Evolutionary conservation across 495 filamentous ascomycete genomes (phyloP).

Genomic region (Geoglossum glabrum): DNA sequence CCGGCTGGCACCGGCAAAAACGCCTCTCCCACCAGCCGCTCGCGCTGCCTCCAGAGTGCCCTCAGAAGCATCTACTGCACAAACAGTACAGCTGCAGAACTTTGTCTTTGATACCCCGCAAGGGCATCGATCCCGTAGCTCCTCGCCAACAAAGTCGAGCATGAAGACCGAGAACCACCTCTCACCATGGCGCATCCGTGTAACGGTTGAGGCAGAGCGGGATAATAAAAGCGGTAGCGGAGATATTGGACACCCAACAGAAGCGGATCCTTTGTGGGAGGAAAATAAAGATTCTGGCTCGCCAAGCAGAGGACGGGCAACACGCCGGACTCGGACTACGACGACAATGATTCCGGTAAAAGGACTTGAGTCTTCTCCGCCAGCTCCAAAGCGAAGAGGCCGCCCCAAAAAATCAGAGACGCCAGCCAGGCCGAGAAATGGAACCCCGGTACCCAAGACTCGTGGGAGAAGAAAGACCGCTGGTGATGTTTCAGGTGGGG

Average conservation of each 20-base stretch:
- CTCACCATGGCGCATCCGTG: conserved; percentile 3
- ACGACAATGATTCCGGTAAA: conserved; percentile 2
- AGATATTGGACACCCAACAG: neutral
- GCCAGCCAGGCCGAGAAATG: neutral
- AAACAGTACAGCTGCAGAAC: neutral
- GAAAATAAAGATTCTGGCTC: neutral
- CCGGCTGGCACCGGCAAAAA: neutral
- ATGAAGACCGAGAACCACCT: neutral
- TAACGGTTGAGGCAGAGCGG: conserved; percentile 3
- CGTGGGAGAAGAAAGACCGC: conserved; percentile 1
- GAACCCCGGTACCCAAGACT: neutral
- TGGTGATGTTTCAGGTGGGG: neutral
- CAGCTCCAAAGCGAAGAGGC: neutral
- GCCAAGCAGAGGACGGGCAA: neutral
- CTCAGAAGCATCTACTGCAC: neutral
- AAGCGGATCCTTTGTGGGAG: neutral
- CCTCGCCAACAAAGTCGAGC: neutral
- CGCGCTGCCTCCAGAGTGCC: neutral
- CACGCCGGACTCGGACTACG: neutral
- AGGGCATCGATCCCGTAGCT: neutral
- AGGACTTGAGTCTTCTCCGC: neutral
- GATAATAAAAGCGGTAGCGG: neutral
- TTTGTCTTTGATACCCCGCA: conserved; percentile 1
- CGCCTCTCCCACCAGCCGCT: neutral
- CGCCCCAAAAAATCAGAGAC: neutral